Conservation (phyloP, 305 asterid genomes). For the Lippia alba region DNA sequence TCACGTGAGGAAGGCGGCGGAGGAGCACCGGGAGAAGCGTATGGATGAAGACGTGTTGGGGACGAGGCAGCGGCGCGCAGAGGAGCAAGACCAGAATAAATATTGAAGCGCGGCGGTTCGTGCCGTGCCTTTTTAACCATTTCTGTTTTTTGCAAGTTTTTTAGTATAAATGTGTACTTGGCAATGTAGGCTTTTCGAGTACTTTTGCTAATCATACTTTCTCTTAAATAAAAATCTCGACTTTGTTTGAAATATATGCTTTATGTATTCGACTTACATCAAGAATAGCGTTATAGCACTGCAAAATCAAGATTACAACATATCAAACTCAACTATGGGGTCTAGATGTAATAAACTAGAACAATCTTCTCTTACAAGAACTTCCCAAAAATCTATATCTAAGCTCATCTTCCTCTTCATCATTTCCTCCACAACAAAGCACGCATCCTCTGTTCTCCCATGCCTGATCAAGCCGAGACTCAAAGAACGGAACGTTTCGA, state of each 20-base stretch:
- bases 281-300: too few species aligned
- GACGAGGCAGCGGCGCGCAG: slow-evolving; percentile 31
- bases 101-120: slow-evolving; percentile 4
- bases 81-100: slow-evolving; percentile 16
- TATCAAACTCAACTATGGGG: too few species aligned
- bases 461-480: slow-evolving; percentile 56
- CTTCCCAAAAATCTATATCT: slow-evolving; percentile 64
- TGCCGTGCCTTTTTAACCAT: neutral
- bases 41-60: slow-evolving; percentile 56
- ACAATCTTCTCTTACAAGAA: slow-evolving; percentile 53
- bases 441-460: slow-evolving; percentile 61
- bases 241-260: too few species aligned
- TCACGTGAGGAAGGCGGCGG: too few species aligned
- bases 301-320: too few species aligned
- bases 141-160: neutral
- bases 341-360: too few species aligned
- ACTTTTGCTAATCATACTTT: neutral
- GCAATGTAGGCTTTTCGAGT: neutral
- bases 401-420: slow-evolving; percentile 57
- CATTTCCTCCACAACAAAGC: slow-evolving; percentile 83
- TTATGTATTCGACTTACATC: too few species aligned
- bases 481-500: slow-evolving; percentile 55
- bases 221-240: neutral
- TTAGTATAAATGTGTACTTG: neutral
- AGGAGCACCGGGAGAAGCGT: slow-evolving; percentile 40